Conservation (phyloP, 2,329 filamentous ascomycete species). For the Pestalotiopsis sp. region DNA sequence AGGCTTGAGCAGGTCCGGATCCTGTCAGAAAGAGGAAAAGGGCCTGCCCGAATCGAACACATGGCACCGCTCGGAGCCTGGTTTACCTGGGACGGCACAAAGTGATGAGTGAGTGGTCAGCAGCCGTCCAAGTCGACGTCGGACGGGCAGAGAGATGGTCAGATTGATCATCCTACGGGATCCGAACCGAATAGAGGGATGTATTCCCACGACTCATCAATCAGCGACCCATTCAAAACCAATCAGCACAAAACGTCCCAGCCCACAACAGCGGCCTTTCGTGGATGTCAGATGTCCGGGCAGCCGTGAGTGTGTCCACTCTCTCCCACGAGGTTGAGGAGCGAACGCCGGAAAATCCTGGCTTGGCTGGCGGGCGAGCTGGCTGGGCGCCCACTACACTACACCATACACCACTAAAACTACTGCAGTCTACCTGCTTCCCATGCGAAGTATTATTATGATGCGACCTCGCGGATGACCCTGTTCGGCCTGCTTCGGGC, state of each 20-base stretch:
- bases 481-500: background rate
- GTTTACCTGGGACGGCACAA: background rate
- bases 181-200: background rate
- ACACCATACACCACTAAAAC: background rate
- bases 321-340: background rate
- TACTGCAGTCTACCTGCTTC: background rate
- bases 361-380: background rate
- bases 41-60: slow-evolving; percentile 10
- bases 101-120: slow-evolving; percentile 5
- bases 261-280: background rate
- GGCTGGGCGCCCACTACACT: background rate
- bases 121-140: background rate
- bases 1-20: background rate
- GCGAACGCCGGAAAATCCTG: background rate
- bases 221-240: background rate
- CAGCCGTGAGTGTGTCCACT: background rate
- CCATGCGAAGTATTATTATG: slow-evolving; percentile 10
- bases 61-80: slow-evolving; percentile 16
- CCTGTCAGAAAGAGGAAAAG: slow-evolving; percentile 6
- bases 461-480: slow-evolving; percentile 10
- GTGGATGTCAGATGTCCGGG: background rate
- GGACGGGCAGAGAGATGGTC: background rate
- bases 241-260: background rate
- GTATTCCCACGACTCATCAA: background rate
- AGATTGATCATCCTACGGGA: background rate